Evolutionary conservation across 2,329 filamentous ascomycete species (phyloP).

Genomic region (Fusarium verrucosum): DNA sequence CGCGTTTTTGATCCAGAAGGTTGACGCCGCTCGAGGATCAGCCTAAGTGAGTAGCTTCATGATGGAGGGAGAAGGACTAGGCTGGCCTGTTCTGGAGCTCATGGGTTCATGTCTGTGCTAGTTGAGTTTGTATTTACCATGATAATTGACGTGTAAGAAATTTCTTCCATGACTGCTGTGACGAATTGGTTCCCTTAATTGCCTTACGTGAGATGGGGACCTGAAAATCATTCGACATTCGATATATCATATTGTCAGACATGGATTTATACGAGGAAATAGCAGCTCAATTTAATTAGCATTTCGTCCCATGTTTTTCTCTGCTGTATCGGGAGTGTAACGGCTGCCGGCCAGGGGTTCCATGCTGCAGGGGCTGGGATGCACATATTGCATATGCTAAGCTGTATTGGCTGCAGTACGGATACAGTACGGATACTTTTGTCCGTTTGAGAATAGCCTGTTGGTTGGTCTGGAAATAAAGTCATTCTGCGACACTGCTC

Average conservation of each 20-base stretch:
- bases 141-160: too few relatives aligned
- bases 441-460: not conserved
- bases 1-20: constrained; percentile 29
- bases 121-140: not conserved
- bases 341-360: not conserved
- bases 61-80: not conserved
- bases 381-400: not conserved
- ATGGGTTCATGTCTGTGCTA: not conserved
- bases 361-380: not conserved
- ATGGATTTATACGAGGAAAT: not conserved
- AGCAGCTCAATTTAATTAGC: not conserved
- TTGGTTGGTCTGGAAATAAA: too few relatives aligned
- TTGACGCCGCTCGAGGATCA: constrained; percentile 11
- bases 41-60: not conserved
- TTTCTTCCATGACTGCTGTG: too few relatives aligned
- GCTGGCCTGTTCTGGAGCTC: constrained; percentile 15
- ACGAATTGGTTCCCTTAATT: not conserved
- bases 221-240: not conserved
- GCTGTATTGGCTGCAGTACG: not conserved
- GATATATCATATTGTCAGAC: not conserved
- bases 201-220: not conserved
- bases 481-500: not conserved
- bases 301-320: not conserved
- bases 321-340: not conserved
- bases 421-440: too few relatives aligned